Evolutionary conservation across 495 filamentous ascomycete genomes (phyloP).

Genomic region (Amphirosellinia nigrospora): DNA sequence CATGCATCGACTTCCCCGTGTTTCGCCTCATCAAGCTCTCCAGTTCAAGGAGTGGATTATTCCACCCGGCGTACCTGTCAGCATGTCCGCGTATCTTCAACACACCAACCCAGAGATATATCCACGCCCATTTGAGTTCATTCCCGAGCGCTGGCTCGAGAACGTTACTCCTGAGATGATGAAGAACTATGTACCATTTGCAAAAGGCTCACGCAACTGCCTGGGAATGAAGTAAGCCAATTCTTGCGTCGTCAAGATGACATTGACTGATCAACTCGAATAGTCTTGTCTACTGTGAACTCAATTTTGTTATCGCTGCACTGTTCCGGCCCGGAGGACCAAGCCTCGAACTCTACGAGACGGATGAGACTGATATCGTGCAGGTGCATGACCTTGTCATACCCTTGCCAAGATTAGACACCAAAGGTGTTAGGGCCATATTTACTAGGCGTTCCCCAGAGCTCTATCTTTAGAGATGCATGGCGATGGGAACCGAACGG

Average conservation of each 20-base stretch:
- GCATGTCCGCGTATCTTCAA: constrained; percentile 36
- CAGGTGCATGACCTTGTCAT: constrained; percentile 40
- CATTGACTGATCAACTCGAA: background rate
- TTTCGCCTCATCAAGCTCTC: constrained; percentile 31
- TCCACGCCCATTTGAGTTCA: constrained; percentile 43
- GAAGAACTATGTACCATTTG: constrained; percentile 32
- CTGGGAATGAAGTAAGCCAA: constrained; percentile 32
- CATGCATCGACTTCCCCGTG: constrained; percentile 32
- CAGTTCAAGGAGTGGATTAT: constrained; percentile 34
- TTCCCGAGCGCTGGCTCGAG: constrained; percentile 51
- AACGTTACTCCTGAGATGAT: constrained; percentile 36
- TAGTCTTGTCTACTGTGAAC: background rate
- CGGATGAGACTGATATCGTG: constrained; percentile 40
- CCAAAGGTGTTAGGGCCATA: constrained; percentile 39
- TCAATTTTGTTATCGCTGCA: constrained; percentile 38
- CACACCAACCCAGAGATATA: constrained; percentile 45
- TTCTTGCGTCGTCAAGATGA: background rate
- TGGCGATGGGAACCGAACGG: background rate
- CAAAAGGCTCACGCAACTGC: constrained; percentile 31
- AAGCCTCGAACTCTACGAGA: constrained; percentile 40
- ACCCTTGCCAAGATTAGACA: constrained; percentile 38
- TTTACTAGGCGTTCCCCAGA: background rate
- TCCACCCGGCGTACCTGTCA: constrained; percentile 27
- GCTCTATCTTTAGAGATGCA: background rate
- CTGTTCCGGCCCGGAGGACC: constrained; percentile 37